phyloP scores from a whole-genome alignment of 106 monocot genomes.

The Iris macrosiphon region DNA sequence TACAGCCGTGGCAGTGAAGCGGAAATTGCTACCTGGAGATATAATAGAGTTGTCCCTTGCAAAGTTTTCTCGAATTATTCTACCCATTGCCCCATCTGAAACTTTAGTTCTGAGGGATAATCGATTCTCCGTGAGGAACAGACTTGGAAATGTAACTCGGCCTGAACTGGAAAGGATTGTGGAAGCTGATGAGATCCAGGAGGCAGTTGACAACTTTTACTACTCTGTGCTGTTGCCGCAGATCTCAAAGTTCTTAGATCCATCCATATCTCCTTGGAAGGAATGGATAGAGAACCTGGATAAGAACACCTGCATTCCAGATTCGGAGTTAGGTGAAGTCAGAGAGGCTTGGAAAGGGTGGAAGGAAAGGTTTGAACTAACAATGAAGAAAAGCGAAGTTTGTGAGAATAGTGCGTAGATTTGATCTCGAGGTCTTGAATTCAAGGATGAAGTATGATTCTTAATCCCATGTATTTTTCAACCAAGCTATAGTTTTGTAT shows the following conservation, averaged over 20 bases:
- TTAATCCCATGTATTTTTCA: no score
- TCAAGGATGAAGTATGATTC: no score
- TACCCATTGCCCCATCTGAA: constrained; percentile 85
- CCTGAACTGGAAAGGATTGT: constrained; percentile 55
- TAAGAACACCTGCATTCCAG: constrained; percentile 47
- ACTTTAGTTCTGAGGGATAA: constrained; percentile 61
- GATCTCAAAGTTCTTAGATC: constrained; percentile 67
- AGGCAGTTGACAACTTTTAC: constrained; percentile 54
- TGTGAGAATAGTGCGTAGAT: no score
- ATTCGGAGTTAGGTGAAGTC: constrained; percentile 54
- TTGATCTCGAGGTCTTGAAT: no score
- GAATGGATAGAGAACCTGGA: constrained; percentile 78
- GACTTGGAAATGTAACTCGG: constrained; percentile 33
- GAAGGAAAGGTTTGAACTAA: constrained; percentile 29
- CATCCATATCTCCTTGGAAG: constrained; percentile 62
- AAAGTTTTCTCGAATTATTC: constrained; percentile 77
- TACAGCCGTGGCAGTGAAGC: constrained; percentile 84
- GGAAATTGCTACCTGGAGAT: constrained; percentile 64
- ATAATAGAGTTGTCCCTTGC: constrained; percentile 60
- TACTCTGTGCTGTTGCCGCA: constrained; percentile 42
- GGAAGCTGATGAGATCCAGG: constrained; percentile 58
- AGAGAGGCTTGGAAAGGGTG: constrained; percentile 55
- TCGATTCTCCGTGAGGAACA: constrained; percentile 33
- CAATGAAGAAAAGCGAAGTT: not conserved
- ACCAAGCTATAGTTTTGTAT: no score